Evolutionary conservation across 179 eudicot genomes (phyloP).

Genomic region (Heliamphora pulchella): DNA sequence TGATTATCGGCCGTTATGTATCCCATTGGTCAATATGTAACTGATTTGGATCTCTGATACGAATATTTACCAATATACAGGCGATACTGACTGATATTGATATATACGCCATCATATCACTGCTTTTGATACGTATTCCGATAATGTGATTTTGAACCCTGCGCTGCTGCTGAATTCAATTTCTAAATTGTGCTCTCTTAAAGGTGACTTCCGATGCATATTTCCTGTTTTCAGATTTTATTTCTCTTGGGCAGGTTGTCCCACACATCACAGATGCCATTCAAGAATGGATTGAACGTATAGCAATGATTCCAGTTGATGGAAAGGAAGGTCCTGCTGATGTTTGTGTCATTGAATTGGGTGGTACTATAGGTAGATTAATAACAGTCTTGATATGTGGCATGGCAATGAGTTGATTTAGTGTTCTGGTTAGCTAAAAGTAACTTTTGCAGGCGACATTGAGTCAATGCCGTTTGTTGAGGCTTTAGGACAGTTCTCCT

Average conservation of each 20-base stretch:
- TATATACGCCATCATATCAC: no score
- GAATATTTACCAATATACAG: no score
- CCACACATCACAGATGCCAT: constrained; percentile 85
- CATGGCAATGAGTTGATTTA: not conserved
- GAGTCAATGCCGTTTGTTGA: constrained; percentile 90
- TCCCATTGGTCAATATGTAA: no score
- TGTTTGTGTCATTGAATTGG: constrained; percentile 94
- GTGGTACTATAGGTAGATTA: constrained; percentile 80
- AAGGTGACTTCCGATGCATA: constrained; percentile 3
- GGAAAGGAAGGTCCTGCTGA: constrained; percentile 86
- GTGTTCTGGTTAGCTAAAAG: constrained; percentile 6
- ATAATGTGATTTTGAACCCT: no score
- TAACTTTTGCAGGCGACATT: constrained; percentile 55
- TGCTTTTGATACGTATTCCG: no score
- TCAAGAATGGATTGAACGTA: constrained; percentile 95
- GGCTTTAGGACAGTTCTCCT: constrained; percentile 81
- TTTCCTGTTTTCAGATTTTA: not conserved
- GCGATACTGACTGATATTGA: no score
- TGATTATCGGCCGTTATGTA: no score
- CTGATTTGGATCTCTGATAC: no score
- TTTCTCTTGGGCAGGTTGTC: constrained; percentile 58
- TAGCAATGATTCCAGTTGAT: constrained; percentile 75
- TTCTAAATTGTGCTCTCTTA: not conserved
- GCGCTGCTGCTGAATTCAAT: no score
- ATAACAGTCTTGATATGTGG: not conserved